Evolutionary conservation across 2,329 filamentous ascomycete genomes (phyloP).

Genomic region (Paraphaeosphaeria sporulosa): DNA sequence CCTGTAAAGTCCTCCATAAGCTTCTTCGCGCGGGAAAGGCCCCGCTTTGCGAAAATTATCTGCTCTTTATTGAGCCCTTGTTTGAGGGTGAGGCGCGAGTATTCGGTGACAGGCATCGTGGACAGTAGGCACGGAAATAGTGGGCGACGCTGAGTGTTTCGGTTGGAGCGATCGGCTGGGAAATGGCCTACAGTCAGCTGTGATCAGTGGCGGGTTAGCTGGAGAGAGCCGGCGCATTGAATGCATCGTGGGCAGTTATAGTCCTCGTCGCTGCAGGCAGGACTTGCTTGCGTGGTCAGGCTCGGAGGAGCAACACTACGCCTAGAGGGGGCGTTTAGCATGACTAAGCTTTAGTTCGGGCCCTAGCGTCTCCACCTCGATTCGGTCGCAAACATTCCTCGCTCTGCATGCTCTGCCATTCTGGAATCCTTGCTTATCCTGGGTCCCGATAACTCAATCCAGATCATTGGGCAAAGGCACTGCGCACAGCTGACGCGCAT

Average conservation of each 20-base stretch:
- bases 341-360: conserved; percentile 5
- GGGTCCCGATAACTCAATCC: too few relatives aligned
- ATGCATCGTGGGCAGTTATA: conserved; percentile 2
- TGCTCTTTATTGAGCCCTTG: neutral
- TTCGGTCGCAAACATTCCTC: neutral
- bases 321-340: neutral
- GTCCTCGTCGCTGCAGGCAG: neutral
- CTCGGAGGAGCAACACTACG: neutral
- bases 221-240: neutral
- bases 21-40: conserved; percentile 8
- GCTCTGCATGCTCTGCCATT: too few relatives aligned
- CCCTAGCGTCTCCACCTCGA: neutral
- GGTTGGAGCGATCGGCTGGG: neutral
- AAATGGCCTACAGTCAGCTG: neutral
- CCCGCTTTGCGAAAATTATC: neutral
- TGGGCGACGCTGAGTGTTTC: neutral
- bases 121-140: neutral
- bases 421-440: too few relatives aligned
- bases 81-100: conserved; percentile 5
- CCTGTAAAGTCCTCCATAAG: conserved; percentile 7
- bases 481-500: too few relatives aligned
- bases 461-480: too few relatives aligned
- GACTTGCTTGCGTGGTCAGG: neutral
- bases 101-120: neutral
- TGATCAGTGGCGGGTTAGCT: neutral